These are phyloP conservation scores for Phoenix roebelenii DNA, from an alignment of 176 grass and related monocot species.

Conservation along the genomic window DNA sequence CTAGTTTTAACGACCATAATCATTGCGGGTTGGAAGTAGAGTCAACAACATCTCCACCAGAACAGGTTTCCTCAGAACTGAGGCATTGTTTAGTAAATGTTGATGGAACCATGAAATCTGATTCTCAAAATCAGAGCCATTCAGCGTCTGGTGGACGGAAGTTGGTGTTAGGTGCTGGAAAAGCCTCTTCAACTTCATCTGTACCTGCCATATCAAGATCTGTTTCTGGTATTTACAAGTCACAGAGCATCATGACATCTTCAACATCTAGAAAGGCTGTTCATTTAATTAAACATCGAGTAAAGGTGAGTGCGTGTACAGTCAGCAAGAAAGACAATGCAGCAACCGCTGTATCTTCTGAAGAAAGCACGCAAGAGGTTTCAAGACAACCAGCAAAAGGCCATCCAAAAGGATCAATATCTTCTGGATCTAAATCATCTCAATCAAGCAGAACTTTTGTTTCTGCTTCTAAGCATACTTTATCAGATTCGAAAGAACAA, in stretches of 20 bases:
- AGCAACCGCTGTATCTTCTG: slow-evolving; percentile 16
- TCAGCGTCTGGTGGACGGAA: slow-evolving; percentile 27
- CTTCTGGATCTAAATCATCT: slow-evolving; percentile 47
- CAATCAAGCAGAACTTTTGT: slow-evolving; percentile 41
- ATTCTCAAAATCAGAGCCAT: slow-evolving; percentile 28
- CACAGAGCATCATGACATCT: slow-evolving; percentile 11
- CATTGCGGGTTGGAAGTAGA: slow-evolving; percentile 13
- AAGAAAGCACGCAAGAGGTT: slow-evolving; percentile 35
- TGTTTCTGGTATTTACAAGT: slow-evolving; percentile 31
- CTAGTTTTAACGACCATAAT: slow-evolving; percentile 21
- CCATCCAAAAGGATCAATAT: slow-evolving; percentile 37
- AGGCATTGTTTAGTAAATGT: slow-evolving; percentile 20
- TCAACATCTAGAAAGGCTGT: slow-evolving; percentile 33
- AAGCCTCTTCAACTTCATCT: slow-evolving; percentile 47
- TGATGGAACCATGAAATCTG: slow-evolving; percentile 22
- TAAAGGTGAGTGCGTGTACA: slow-evolving; percentile 19
- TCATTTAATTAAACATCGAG: slow-evolving; percentile 28
- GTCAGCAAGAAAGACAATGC: slow-evolving; percentile 28
- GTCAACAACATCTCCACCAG: slow-evolving; percentile 7
- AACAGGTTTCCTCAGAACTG: slow-evolving; percentile 24
- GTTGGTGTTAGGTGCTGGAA: slow-evolving; percentile 23
- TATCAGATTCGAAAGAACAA: slow-evolving; percentile 39
- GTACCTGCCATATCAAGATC: slow-evolving; percentile 23
- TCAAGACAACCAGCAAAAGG: slow-evolving; percentile 47
- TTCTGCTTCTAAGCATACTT: slow-evolving; percentile 42